A percentile compares a stretch with the other conserved stretches of the same genome.
These are phyloP conservation scores for Physcia stellaris DNA, from an alignment of 495 filamentous ascomycete species.

Conservation along the genomic window DNA sequence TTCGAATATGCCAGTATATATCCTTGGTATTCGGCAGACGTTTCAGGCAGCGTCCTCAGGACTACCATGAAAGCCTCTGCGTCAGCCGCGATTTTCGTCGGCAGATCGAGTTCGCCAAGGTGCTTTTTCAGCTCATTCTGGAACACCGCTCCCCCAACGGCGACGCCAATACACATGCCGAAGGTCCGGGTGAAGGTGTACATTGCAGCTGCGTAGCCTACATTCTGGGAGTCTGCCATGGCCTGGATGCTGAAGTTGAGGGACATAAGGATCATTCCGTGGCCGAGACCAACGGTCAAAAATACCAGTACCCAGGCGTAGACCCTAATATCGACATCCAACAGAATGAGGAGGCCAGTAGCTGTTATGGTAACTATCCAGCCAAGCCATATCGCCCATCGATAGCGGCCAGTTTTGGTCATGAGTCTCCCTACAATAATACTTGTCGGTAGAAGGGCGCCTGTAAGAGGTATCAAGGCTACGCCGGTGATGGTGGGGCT, in stretches of 20 bases:
- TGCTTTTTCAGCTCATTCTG: constrained; percentile 36
- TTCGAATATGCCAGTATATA: too few relatives aligned
- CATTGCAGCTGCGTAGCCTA: constrained; percentile 39
- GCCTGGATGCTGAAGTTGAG: constrained; percentile 41
- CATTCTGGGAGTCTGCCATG: constrained; percentile 28
- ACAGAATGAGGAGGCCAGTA: constrained; percentile 30
- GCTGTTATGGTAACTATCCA: constrained; percentile 35
- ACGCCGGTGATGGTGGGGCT: constrained; percentile 34
- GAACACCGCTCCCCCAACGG: constrained; percentile 44
- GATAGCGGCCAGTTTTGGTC: constrained; percentile 32
- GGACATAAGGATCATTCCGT: constrained; percentile 37
- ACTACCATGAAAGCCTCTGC: neutral
- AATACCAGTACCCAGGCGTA: constrained; percentile 37
- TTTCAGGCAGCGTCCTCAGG: neutral
- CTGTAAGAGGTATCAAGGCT: constrained; percentile 37
- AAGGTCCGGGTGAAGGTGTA: constrained; percentile 45
- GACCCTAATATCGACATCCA: constrained; percentile 28
- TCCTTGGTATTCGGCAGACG: too few relatives aligned
- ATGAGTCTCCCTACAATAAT: constrained; percentile 34
- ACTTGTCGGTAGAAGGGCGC: constrained; percentile 28
- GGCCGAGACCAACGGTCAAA: constrained; percentile 35
- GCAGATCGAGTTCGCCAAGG: neutral
- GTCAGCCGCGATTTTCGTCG: neutral
- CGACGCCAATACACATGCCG: constrained; percentile 51
- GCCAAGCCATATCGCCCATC: constrained; percentile 40